Base-by-base conservation (phyloP, 495 filamentous ascomycete species). In the Chaetomium tenue region DNA sequence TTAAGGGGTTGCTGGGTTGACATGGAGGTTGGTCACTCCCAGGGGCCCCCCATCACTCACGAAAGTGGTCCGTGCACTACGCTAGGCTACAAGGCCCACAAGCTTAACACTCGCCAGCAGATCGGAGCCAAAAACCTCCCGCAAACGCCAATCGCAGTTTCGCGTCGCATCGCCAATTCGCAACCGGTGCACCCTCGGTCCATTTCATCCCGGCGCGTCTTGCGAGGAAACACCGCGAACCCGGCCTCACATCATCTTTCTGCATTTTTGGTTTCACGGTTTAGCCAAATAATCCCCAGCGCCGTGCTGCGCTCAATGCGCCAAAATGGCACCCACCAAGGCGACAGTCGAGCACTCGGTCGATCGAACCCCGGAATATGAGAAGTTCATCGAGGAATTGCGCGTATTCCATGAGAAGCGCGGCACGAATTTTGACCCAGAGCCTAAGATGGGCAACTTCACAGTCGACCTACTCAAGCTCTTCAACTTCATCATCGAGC, bases 381-480 rank as follows among this genome's bases (percentile, higher is more conserved):
- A 84, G 28, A 83, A 85, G 60, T 91, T 92, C 71, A 86, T 92
- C 64, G 76, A 83, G 68, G 83, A 88, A 60, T 75, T 92, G 26
- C 77, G 75, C 3, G 80, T 67, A 44, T 92, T 87, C 72, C 89
- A 91, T 70, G 80, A 88, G 72, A 83, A 89, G 71, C 82, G 89
- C 73, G 89, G 89, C 56, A 92, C 90, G 8, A 74, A 74, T 56
- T 83, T 93, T 63, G 89, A 91, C 33, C 81, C 83, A 40, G 86
- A 90, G 71, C 90, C 91, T 22, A 86, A 87, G 73, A 84, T 93
- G 65, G 90, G 89, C 48, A 81, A 77, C 63, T 84, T 85, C 60
- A 84, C 85, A 48, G 83, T 93, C 64, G 88, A 93, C 61, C 79
- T 94, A 8, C 77, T 85, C 64, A 84, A 86, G 60, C 78, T 93